These are phyloP conservation scores for Mucor ambiguus DNA, from an alignment of 371 early-diverging fungal genomes.

Conservation along the genomic window DNA sequence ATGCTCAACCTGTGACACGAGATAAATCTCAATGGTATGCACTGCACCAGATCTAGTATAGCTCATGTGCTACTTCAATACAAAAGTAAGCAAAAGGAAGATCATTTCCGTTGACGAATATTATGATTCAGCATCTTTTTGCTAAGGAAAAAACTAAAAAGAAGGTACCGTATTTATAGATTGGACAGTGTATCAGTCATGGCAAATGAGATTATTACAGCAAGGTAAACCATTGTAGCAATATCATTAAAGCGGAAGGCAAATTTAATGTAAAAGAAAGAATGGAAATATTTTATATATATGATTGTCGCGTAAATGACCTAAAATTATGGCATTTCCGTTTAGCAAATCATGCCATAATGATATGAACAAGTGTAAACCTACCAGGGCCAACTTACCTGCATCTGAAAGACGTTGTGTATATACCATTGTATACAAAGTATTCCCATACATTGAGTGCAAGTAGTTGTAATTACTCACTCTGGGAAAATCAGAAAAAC, in stretches of 20 bases:
- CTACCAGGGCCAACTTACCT: not conserved
- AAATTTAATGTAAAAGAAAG: not conserved
- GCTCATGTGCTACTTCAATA: slow-evolving; percentile 6
- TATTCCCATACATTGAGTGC: not conserved
- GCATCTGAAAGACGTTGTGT: not conserved
- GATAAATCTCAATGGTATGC: not conserved
- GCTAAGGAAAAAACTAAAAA: not conserved
- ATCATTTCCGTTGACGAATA: not conserved
- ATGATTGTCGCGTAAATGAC: not conserved
- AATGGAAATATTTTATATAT: not conserved
- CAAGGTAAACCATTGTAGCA: not conserved
- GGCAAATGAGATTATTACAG: not conserved
- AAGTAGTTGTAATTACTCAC: not conserved
- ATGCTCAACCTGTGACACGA: not conserved
- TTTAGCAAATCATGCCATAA: not conserved
- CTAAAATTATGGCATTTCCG: not conserved
- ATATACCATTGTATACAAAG: not conserved
- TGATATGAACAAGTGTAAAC: not conserved
- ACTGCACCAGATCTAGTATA: slow-evolving; percentile 7
- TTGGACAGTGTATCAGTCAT: not conserved
- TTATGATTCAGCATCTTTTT: not conserved
- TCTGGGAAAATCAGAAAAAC: not conserved
- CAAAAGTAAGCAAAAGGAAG: slow-evolving; percentile 1
- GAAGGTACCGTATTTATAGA: not conserved
- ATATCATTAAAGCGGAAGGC: not conserved